These are phyloP conservation scores for Plantago ovata DNA, from an alignment of 257 asterid genomes.

Conservation along the genomic window DNA sequence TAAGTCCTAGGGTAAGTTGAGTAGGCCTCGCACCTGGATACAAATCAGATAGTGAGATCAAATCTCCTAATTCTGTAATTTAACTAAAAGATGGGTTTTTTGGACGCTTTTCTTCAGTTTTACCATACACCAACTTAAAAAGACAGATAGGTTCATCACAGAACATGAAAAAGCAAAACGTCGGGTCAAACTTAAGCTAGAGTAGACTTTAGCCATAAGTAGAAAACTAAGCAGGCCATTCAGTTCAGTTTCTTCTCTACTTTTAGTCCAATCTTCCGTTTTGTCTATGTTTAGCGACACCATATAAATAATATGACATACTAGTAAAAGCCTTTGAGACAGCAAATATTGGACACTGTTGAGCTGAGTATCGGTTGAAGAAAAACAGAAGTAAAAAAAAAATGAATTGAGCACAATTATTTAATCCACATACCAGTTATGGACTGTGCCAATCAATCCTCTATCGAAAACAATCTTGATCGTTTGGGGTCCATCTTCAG, in stretches of 20 bases:
- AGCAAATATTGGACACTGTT: neutral
- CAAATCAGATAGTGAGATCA: constrained; percentile 4
- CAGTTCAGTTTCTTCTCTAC: too few relatives aligned
- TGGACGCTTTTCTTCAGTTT: too few relatives aligned
- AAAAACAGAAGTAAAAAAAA: neutral
- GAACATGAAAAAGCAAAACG: too few relatives aligned
- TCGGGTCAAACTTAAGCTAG: too few relatives aligned
- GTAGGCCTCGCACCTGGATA: constrained; percentile 86
- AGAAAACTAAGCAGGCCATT: too few relatives aligned
- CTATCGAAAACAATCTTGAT: constrained; percentile 84
- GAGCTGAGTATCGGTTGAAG: neutral
- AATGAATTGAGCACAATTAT: neutral
- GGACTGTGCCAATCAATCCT: constrained; percentile 84
- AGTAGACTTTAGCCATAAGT: too few relatives aligned
- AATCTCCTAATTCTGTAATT: neutral
- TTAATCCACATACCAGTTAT: constrained; percentile 60
- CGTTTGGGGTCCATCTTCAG: constrained; percentile 93
- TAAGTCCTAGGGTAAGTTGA: constrained; percentile 96
- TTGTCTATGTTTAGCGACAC: too few relatives aligned
- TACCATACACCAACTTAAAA: too few relatives aligned
- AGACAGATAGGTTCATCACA: too few relatives aligned
- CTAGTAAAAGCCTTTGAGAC: neutral
- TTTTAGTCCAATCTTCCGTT: too few relatives aligned
- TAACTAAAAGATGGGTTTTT: too few relatives aligned
- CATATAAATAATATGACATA: neutral